A percentile compares a stretch with the other conserved stretches of the same genome.
These are phyloP conservation scores for Poteriospumella lacustris DNA, from an alignment of 108 stramenopile species.

Conservation along the genomic window DNA sequence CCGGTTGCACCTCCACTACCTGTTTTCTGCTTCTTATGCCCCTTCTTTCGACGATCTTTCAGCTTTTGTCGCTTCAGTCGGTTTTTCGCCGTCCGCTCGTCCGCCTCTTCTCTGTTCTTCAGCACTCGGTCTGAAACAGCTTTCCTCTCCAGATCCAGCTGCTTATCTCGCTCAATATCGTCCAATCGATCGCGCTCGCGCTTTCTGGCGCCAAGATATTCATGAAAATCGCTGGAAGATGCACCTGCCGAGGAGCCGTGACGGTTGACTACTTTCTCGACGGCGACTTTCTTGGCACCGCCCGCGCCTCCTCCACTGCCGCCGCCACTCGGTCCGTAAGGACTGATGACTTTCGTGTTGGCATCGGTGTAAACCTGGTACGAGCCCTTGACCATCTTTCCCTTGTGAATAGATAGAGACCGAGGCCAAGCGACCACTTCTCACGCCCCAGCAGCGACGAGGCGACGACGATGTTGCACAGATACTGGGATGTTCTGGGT, in stretches of 20 bases:
- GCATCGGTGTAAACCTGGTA: not conserved
- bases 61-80: not conserved
- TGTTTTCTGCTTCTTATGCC: not conserved
- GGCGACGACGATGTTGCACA: too few relatives aligned
- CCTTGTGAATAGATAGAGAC: too few relatives aligned
- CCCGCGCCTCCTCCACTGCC: not conserved
- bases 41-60: slow-evolving; percentile 5
- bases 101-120: not conserved
- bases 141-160: slow-evolving; percentile 11
- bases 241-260: slow-evolving; percentile 9
- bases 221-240: not conserved
- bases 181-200: slow-evolving; percentile 8
- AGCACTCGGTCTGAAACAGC: not conserved
- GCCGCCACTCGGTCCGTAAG: not conserved
- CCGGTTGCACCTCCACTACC: too few relatives aligned
- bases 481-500: too few relatives aligned
- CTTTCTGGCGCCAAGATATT: not conserved
- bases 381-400: too few relatives aligned
- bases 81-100: slow-evolving; percentile 2
- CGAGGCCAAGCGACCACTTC: too few relatives aligned
- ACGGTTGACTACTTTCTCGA: not conserved
- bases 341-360: slow-evolving; percentile 25
- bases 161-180: not conserved
- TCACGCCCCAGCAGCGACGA: too few relatives aligned
- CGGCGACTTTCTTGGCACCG: not conserved